Base-by-base conservation (phyloP, 371 early-diverging fungal genomes). In the Parasitella parasitica region DNA sequence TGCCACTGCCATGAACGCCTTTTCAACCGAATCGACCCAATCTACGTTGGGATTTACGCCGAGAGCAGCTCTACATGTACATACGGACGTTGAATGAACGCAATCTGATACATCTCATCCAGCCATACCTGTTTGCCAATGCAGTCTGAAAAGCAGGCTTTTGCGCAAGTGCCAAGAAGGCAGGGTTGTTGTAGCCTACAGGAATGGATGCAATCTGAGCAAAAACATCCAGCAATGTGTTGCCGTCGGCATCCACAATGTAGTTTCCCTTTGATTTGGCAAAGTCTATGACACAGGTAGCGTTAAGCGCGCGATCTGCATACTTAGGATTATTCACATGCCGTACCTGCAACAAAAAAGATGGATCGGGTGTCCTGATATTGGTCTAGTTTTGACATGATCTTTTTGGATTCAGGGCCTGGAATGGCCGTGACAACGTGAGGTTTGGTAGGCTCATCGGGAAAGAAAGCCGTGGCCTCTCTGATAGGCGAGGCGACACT, bases 191-290 rank as follows among this genome's bases (percentile, higher is more conserved):
- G 76, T 91, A 91, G 3, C 91, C 91, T 27, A 91, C 62, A 20
- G 91, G 90, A 37, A 91, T 84, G 24, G 90, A 90, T n/a, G 91
- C 86, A 30, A 89, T 89, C 71, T 91, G 90, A 49, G 87, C 87
- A 76, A 83, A 90, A 43, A 91, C 67, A 57, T 91, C 91, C 43
- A 91, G 70, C 53, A 84, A 64, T 3, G 66, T 72, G 58, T 91
- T 91, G 46, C 91, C 91, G 64, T 91, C 91, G 0, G 86, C 85
- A 64, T 91, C 91, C 1, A 80, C 85, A 39, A 91, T 86, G 66
- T 89, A 91, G 65, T 90, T 91, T 64, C 91, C 91, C 16, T 82
- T 76, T 30, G 89, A 89, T 62, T 87, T 86, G 49, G 61, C 72
- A 61, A 83, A 84, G 66, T 91, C 91, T 81, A 61, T 57, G n/a